Base-by-base conservation (phyloP, 176 grass and related monocot species). In the Carex kokanica region DNA sequence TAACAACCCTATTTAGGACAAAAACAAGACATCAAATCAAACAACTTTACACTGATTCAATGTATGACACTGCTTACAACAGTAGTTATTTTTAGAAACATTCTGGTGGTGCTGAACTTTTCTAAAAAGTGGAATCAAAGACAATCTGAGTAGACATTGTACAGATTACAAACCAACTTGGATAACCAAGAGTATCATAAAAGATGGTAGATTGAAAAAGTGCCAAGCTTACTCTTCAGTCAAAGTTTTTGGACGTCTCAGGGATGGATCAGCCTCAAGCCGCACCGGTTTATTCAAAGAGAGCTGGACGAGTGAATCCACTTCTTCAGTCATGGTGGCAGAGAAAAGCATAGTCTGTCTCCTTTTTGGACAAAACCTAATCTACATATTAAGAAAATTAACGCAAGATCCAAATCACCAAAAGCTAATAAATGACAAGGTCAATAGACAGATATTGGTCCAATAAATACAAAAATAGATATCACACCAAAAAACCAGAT, bases 281-380 rank as follows among this genome's bases (percentile, higher is more conserved):
- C 92, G 90, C 45, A 95, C 82, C 43, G 95, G 95, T 81, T 95
- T 98, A 80, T 98, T 98, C 34, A 98, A 82, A 27, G 95, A 98
- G 84, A 95, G 92, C 36, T 85, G 94, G 27, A 98, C 85, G 16
- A 98, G 92, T 77, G 88, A 82, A 71, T 94, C 85, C 53, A 98
- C 90, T 88, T 98, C 86, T 81, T 93, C 92, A 13, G 90, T 98
- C 95, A 98, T 98, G 4, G 95, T 98, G 59, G 95, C 95, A 88
- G 95, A 98, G 64, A 98, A 95, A 32, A 98, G 86, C 95, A 98
- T 94, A 18, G 95, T 95, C 81, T 95, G 92, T 72, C 92, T 94
- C 61, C 89, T 88, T 88, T 90, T 91, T 84, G 95, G 95, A 88
- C 95, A 98, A 86, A 95, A 85, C 53, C 69, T 84, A 87, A 98